Base-by-base conservation (phyloP, 2,329 filamentous ascomycete genomes). In the Sarocladium brachiariae region DNA sequence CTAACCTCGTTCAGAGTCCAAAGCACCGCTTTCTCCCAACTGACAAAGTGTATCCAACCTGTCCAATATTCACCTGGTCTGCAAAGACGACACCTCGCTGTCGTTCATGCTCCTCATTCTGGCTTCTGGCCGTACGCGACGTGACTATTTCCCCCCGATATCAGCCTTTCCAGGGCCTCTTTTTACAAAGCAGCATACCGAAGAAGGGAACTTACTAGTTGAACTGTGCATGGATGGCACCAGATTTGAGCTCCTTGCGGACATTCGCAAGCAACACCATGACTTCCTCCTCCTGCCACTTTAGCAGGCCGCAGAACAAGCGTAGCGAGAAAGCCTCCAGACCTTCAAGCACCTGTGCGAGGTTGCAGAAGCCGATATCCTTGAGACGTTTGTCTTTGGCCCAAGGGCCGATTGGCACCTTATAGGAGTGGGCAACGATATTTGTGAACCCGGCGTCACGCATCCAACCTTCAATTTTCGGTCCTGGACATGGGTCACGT, bases 361-460 rank as follows among this genome's bases (percentile, higher is more conserved):
- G 33, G 6, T 53, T 54, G 11, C 37, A 49, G 35, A 54, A 16
- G 0, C 67, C 67, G 2, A 69, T 57, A 30, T 69, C 61, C 45
- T 67, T 59, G 19, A 57, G 55, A 2, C 50, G 51, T 1, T 54
- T 52, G 30, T 66, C 63, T 50, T 65, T 67, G 3, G 68, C 55
- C 69, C 70, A 73, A 0, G 63, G 57, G 0, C 65, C 66, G 9
- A 65, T 59, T 0, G 67, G 67, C 34, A 63, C 52, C 51, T 64
- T 64, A 53, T 60, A 64, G 6, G 57, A 30, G 2, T 55, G 57
- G 31, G 67, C 60, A 0, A 57, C 57, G 14, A 69, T 55, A 39
- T 67, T 65, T 5, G 55, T 39, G 41, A 72, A 71, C 1, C 70
- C 69, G 2, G 59, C 63, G 1, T 63, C 60, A 19, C 53, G 55